Evolutionary conservation across 805 yeast species (phyloP), one percentile per base, ranked within the genome.

Genomic region (Sungouiozyma ichnusensis): DNA sequence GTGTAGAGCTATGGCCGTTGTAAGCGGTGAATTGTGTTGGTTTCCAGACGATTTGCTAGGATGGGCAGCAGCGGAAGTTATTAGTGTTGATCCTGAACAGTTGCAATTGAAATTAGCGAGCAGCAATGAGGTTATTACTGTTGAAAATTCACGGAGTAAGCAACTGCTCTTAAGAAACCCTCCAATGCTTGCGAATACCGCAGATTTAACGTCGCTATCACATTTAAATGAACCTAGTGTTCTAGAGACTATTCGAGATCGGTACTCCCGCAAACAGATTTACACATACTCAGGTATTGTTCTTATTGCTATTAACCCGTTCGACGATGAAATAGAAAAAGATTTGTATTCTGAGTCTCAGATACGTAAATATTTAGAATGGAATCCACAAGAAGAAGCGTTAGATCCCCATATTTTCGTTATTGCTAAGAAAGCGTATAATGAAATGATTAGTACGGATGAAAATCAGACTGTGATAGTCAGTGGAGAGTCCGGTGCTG

Each of bases 401-500:
- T 74, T 87, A 48, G 97, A 88, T 54, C 98, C 98, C 2, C 98
- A 90, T 69, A 69, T 90, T 58, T 90, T 90, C 64, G 96, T 97
- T 38, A 90, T 90, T 56, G 97, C 98, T 17, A 97, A 88, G 62
- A 97, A 92, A 54, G 97, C 98, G 4, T 88, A 87, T 60, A 74
- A 95, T 55, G 83, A 94, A 62, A 92, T 90, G 98, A 81, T 84
- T 55, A 73, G 79, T 37, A 92, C 86, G 53, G 69, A 74, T 31
- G 71, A 77, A 53, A 90, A 92, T 65, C 98, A 90, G 66, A 90
- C 98, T 1, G 88, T 90, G 48, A 95, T 90, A 16, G 97, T 90
- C 15, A 79, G 90, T 53, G 98, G 98, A 65, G 98, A 90, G 64
- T 85, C 96, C 7, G 98, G 98, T 63, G 97, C 98, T 24, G 98